A percentile compares a stretch with the other conserved stretches of the same genome.
phyloP scores from a whole-genome alignment of 2,329 filamentous ascomycete species.

The Thielaviopsis populi region DNA sequence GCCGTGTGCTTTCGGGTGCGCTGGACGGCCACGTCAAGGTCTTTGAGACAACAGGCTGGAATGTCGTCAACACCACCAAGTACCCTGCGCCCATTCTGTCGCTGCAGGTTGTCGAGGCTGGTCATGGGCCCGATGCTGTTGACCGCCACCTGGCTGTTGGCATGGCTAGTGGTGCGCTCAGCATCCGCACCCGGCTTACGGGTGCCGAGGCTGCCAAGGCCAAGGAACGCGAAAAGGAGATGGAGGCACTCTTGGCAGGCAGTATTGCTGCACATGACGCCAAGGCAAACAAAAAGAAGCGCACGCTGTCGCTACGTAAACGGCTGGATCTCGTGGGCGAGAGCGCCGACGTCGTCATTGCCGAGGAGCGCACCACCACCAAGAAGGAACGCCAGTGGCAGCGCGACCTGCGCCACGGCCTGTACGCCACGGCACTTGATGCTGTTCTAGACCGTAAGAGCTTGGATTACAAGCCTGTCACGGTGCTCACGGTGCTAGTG shows the following conservation, averaged over 20 bases:
- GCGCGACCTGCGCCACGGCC: constrained; percentile 58
- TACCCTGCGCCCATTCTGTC: constrained; percentile 85
- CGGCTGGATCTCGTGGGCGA: constrained; percentile 71
- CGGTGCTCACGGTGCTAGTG: constrained; percentile 61
- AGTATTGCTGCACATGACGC: constrained; percentile 65
- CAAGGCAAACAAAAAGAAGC: constrained; percentile 54
- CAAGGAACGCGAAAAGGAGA: constrained; percentile 64
- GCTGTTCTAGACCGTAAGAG: constrained; percentile 46
- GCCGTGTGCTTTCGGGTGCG: constrained; percentile 70
- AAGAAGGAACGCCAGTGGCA: constrained; percentile 67
- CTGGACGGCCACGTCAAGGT: constrained; percentile 95
- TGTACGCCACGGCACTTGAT: constrained; percentile 67
- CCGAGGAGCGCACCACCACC: constrained; percentile 39
- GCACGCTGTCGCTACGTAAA: constrained; percentile 30
- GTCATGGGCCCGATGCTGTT: constrained; percentile 35
- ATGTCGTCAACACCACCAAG: constrained; percentile 87
- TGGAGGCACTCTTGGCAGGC: constrained; percentile 66
- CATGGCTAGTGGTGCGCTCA: constrained; percentile 86
- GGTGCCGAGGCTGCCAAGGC: constrained; percentile 66
- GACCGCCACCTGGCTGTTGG: constrained; percentile 92
- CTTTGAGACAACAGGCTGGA: constrained; percentile 88
- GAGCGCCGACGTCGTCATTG: constrained; percentile 75
- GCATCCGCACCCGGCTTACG: constrained; percentile 73
- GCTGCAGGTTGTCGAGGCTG: constrained; percentile 50
- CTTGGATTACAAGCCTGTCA: constrained; percentile 42